These are phyloP conservation scores for Zygosaccharomyces siamensis DNA, from an alignment of 805 yeast species.

Conservation along the genomic window DNA sequence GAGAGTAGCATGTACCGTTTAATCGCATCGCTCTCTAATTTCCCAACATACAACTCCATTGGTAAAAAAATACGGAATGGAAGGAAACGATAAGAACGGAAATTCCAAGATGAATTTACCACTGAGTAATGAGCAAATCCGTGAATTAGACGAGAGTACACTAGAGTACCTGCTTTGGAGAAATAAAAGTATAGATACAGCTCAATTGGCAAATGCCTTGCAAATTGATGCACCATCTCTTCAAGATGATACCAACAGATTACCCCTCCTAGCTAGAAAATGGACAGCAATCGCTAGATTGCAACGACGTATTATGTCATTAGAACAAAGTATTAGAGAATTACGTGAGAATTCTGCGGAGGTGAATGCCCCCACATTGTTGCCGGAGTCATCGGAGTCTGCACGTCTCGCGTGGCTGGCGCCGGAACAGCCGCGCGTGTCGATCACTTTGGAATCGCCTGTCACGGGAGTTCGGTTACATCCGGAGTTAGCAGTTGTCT, in stretches of 20 bases:
- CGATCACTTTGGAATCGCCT: slow-evolving; percentile 54
- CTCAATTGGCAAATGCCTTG: slow-evolving; percentile 4
- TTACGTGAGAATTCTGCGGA: background rate
- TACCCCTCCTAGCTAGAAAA: slow-evolving; percentile 42
- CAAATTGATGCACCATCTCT: background rate
- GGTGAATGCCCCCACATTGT: background rate
- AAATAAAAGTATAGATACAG: background rate
- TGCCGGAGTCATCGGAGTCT: background rate
- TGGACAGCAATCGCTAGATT: slow-evolving; percentile 83
- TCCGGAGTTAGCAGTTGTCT: slow-evolving; percentile 62
- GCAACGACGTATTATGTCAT: slow-evolving; percentile 65
- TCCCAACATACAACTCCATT: background rate
- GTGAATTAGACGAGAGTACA: slow-evolving; percentile 16
- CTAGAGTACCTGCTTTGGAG: slow-evolving; percentile 18
- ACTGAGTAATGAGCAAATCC: slow-evolving; percentile 13
- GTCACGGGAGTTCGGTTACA: slow-evolving; percentile 66
- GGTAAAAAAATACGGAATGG: background rate
- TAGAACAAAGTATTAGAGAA: slow-evolving; percentile 45
- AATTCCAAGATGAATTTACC: slow-evolving; percentile 9
- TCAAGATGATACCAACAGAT: background rate
- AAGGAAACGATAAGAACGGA: background rate
- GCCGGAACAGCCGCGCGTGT: slow-evolving; percentile 37
- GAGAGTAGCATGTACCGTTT: too few species aligned
- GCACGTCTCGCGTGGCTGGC: slow-evolving; percentile 57
- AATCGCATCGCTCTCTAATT: too few species aligned